Base-by-base conservation (phyloP, 2,329 filamentous ascomycete species). In the Metarhizium guizhouense region DNA sequence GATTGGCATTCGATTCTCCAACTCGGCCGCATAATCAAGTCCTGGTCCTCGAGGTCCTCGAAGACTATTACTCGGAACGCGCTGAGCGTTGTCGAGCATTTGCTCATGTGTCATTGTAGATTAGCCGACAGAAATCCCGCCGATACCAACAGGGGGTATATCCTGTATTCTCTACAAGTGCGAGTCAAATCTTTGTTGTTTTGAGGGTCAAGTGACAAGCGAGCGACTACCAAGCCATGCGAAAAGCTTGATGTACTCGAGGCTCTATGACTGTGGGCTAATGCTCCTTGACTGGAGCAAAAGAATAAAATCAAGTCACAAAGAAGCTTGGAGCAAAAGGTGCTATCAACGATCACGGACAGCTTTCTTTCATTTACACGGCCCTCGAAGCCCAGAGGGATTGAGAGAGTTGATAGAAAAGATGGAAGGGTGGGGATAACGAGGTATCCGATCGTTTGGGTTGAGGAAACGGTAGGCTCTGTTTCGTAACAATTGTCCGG, bases 41-140 rank as follows among this genome's bases (percentile, higher is more conserved):
- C 47, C 53, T 14, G 52, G 47, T 8, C 34, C 45, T 14, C 61
- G 32, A 73, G 70, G 50, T 69, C 69, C 55, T 72, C 70, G 51
- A 36, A 54, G 40, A 25, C 45, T 52, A n/a, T 43, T 38, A 36
- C 34, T 30, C 18, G 47, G 45, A 36, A 52, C 52, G 51, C 56
- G 47, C 43, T 57, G 55, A 5, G 47, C 36, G 11, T 52, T 47
- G 6, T 57, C 56, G 20, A 54, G 20, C 40, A 50, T 30, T 38
- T 30, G 40, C 45, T 49, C 53, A 34, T 47, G 38, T 34, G 51
- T 47, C 56, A 57, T 57, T 48, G 47, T 55, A 40, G 7, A 30
- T 18, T 51, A 14, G 18, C n/a, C 20, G 8, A 52, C 34, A 18
- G 18, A 43, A 25, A 42, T 52, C 25, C 16, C 20, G 25, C 11